Evolutionary conservation across 1,284 basidiomycete species (phyloP).

Genomic region (Melampsora occidentalis): DNA sequence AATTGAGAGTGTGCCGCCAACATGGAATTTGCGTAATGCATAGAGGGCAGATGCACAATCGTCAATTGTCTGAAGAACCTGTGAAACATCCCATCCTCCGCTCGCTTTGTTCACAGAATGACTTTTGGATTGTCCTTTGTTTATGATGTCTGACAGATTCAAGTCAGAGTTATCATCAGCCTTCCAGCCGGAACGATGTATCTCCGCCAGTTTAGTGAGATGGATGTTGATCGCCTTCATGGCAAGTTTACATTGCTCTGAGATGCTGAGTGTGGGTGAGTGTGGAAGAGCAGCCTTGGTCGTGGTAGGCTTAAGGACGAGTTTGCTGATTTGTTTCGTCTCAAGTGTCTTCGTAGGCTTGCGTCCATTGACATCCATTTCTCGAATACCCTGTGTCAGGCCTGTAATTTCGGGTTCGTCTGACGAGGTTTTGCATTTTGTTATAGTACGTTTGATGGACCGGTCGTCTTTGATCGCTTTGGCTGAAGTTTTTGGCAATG

Average conservation of each 20-base stretch:
- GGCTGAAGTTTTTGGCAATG: neutral
- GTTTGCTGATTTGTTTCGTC: neutral
- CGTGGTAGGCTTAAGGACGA: neutral
- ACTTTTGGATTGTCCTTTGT: neutral
- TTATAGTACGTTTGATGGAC: neutral
- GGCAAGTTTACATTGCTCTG: slow-evolving; percentile 18
- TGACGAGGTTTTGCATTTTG: neutral
- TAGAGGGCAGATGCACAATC: slow-evolving; percentile 24
- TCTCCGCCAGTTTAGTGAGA: slow-evolving; percentile 29
- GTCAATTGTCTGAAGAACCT: slow-evolving; percentile 16
- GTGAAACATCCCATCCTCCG: slow-evolving; percentile 3
- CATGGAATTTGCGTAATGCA: slow-evolving; percentile 21
- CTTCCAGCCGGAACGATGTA: slow-evolving; percentile 37
- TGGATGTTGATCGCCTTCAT: slow-evolving; percentile 33
- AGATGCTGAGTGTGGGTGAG: neutral
- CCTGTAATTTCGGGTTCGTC: neutral
- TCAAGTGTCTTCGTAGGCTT: neutral
- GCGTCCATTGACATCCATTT: neutral
- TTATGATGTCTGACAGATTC: neutral
- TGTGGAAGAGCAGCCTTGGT: neutral
- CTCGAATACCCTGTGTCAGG: neutral
- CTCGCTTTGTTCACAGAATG: neutral
- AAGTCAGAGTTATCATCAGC: neutral
- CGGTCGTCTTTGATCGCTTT: neutral
- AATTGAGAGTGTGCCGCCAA: neutral